Base-by-base conservation (phyloP, 192 early-diverging fungal species). In the Chytriomyces sp. region DNA sequence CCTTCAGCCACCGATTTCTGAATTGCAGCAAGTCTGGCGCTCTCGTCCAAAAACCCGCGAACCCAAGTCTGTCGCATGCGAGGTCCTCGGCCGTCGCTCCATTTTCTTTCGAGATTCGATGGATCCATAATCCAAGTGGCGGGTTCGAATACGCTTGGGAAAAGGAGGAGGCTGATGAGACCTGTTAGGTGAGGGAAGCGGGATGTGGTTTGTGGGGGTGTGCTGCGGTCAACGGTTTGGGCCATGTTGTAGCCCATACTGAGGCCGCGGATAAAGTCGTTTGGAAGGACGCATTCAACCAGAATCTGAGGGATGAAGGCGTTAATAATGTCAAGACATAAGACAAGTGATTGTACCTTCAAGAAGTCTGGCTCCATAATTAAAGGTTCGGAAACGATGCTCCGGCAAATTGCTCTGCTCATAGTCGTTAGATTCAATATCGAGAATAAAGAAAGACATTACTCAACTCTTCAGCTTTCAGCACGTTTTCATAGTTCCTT, bases 131-230 rank as follows among this genome's bases (percentile, higher is more conserved):
- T 61, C 82, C 81, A 84, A 5, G 45, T 64, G 10, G 64, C 74
- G 6, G 57, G n/a, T 64, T 94, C 93, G 75, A 86, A 93, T 16
- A 92, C 87, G 0, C 91, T 94, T 6, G 93, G 93, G 78, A 92
- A 94, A 45, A 94, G 69, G 2, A 93, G 84, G 24, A 94, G 76
- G 46, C 87, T 81, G 62, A 91, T 78, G 16, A 91, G 65, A 0
- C 80, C 85, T 23, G 88, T 77, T 20, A 91, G 84, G 24, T 82
- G 69, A 0, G 72, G 45, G 60, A 85, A 84, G 7, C 50, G 47
- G 10, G 66, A 23, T 3, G 53, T 11, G 3, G 13, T 2, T 57
- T 57, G 53, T 47, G 1, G 57, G 10, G 24, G 47, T 9, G 20
- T 20, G 7, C 18, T n/a, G 69, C 88, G 82, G 62, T 77, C 83